Conservation (phyloP, 1,284 basidiomycete genomes). For the Sporisorium scitamineum region DNA sequence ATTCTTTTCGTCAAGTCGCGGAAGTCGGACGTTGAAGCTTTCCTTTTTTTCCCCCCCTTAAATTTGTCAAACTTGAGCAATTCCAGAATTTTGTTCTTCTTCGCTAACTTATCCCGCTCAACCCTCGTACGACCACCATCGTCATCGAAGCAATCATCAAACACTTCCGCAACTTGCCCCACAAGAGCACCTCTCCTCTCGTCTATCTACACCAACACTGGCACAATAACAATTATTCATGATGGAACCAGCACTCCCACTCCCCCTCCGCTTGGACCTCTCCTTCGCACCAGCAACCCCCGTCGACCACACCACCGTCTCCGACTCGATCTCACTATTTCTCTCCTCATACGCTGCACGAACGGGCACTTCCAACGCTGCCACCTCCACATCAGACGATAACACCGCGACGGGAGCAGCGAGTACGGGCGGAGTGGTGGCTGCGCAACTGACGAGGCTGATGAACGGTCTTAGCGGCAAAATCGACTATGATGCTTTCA, state of each 20-base stretch:
- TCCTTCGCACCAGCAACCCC: neutral
- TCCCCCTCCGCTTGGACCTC: slow-evolving; percentile 33
- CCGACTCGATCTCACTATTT: slow-evolving; percentile 24
- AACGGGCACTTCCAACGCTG: slow-evolving; percentile 30
- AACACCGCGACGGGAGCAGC: neutral
- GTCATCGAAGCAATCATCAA: neutral
- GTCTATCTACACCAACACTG: too few relatives aligned
- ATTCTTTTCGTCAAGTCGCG: neutral
- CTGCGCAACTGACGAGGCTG: slow-evolving; percentile 32
- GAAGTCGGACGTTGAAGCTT: neutral
- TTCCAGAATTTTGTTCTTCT: neutral
- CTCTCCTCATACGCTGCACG: slow-evolving; percentile 34
- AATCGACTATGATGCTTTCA: slow-evolving; percentile 34
- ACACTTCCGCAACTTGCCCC: neutral
- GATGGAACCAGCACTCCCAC: slow-evolving; percentile 45
- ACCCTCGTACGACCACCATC: neutral
- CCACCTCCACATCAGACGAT: slow-evolving; percentile 6
- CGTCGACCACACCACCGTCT: slow-evolving; percentile 11
- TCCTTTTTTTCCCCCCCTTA: neutral
- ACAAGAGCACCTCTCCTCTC: neutral
- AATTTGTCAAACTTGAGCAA: neutral
- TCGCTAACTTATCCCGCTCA: neutral
- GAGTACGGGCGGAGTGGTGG: slow-evolving; percentile 38
- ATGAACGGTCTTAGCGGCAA: slow-evolving; percentile 40
- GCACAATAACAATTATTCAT: too few relatives aligned